These are phyloP conservation scores for Boletus smithii DNA, from an alignment of 1,284 basidiomycete genomes.

Conservation along the genomic window DNA sequence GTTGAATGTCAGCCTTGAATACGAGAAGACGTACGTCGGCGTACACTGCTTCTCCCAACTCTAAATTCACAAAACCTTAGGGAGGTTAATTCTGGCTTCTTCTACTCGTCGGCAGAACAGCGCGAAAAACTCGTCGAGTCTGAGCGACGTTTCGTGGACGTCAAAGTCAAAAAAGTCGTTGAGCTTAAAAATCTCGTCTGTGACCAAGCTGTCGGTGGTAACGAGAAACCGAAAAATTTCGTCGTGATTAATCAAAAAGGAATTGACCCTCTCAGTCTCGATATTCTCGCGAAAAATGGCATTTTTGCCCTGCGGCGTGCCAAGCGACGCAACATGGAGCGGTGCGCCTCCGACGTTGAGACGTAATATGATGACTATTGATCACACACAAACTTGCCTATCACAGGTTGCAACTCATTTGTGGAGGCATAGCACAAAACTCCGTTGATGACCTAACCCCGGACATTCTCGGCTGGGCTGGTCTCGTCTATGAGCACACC, in stretches of 20 bases:
- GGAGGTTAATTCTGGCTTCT: conserved; percentile 99
- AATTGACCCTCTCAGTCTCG: conserved; percentile 96
- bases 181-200: conserved; percentile 97
- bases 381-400: conserved; percentile 15
- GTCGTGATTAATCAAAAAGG: conserved; percentile 99
- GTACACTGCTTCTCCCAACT: conserved; percentile 15
- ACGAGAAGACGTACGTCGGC: conserved; percentile 92
- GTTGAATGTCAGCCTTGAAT: conserved; percentile 97
- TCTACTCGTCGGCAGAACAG: conserved; percentile 98
- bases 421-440: conserved; percentile 95
- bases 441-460: conserved; percentile 95
- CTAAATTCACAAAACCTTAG: conserved; percentile 43
- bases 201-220: conserved; percentile 81
- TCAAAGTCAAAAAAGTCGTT: conserved; percentile 94
- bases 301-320: conserved; percentile 94
- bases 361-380: conserved; percentile 29
- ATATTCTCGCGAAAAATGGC: conserved; percentile 95
- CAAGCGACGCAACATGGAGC: conserved; percentile 97
- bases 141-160: conserved; percentile 92
- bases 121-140: conserved; percentile 98
- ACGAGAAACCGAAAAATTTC: conserved; percentile 83
- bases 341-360: conserved; percentile 44
- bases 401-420: conserved; percentile 82
- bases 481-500: conserved; percentile 98
- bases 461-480: conserved; percentile 93